These are phyloP conservation scores for Erythrobasidium hasegawianum DNA, from an alignment of 1,284 basidiomycete genomes.

Conservation along the genomic window DNA sequence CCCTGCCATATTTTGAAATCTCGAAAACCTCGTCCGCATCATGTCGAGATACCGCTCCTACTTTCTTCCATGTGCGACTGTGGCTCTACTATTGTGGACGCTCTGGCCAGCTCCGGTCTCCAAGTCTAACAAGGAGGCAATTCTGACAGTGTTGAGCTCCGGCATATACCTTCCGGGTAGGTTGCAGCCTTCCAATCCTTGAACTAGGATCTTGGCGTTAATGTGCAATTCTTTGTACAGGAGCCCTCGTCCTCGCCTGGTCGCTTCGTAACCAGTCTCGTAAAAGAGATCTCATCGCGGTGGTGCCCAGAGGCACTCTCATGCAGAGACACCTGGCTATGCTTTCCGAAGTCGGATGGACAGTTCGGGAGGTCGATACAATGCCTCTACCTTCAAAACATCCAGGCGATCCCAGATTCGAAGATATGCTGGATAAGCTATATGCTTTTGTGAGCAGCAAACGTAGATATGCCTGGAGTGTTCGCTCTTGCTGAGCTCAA, in stretches of 20 bases:
- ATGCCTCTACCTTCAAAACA: background rate
- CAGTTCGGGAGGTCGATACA: background rate
- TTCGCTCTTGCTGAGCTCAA: no score
- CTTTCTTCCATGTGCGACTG: no score
- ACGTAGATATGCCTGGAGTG: no score
- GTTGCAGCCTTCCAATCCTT: background rate
- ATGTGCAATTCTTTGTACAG: no score
- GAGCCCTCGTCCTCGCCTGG: background rate
- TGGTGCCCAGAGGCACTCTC: background rate
- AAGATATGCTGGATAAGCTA: constrained; percentile 6
- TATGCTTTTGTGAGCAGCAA: constrained; percentile 5
- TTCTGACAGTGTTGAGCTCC: background rate
- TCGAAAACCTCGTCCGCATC: no score
- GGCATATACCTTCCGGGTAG: background rate
- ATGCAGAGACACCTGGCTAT: background rate
- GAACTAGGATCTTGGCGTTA: no score
- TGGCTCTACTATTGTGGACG: background rate
- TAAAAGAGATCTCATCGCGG: background rate
- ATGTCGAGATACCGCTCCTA: no score
- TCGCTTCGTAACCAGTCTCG: background rate
- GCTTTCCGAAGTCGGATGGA: background rate
- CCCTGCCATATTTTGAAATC: no score
- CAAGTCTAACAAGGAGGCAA: background rate
- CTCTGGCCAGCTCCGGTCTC: background rate
- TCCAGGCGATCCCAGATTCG: background rate